Conservation (phyloP, 148 eudicot genomes). For the Rhododendron kiyosumense region DNA sequence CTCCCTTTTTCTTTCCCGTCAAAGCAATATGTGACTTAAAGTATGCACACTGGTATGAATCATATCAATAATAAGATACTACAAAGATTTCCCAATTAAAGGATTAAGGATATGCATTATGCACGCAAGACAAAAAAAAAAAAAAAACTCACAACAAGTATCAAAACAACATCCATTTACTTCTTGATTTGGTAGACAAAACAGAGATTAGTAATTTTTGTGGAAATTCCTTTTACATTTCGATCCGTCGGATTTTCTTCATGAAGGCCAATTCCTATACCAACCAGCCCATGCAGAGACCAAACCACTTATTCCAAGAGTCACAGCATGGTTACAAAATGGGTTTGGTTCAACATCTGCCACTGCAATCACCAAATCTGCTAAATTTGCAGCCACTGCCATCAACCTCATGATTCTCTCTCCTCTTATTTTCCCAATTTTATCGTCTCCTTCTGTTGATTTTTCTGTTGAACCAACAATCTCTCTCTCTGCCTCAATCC, state of each 20-base stretch:
- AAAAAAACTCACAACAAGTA: neutral
- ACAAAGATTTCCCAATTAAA: neutral
- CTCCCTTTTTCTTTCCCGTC: neutral
- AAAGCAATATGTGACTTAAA: neutral
- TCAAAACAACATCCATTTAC: neutral
- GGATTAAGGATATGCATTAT: neutral
- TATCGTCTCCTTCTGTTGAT: conserved; percentile 24
- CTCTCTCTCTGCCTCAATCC: conserved; percentile 42
- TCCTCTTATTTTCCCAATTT: conserved; percentile 41
- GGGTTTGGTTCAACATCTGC: conserved; percentile 94
- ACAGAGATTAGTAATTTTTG: neutral
- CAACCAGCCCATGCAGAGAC: conserved; percentile 99
- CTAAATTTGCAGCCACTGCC: conserved; percentile 91
- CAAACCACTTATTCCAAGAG: conserved; percentile 84
- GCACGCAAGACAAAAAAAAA: neutral
- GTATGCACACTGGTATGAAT: neutral
- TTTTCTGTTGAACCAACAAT: conserved; percentile 10
- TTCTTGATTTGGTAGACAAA: neutral
- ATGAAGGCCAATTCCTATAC: conserved; percentile 97
- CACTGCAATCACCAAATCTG: conserved; percentile 78
- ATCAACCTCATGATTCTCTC: conserved; percentile 89
- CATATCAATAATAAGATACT: neutral
- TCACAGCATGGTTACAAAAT: conserved; percentile 69
- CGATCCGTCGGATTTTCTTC: neutral
- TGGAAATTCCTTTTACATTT: neutral